Base-by-base conservation (phyloP, 495 filamentous ascomycete genomes). In the Podospora comata region DNA sequence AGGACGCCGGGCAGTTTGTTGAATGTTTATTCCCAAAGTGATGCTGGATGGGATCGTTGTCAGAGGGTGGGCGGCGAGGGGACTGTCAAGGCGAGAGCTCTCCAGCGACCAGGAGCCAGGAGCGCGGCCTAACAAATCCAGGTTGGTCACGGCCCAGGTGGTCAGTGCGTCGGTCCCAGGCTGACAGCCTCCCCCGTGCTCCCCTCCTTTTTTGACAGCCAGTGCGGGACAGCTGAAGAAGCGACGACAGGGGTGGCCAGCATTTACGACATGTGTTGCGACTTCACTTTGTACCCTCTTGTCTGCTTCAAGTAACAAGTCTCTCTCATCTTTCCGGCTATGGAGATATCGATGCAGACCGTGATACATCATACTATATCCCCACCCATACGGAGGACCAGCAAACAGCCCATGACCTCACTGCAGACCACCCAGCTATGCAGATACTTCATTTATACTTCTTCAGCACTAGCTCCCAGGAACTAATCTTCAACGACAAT, bases 51-150 rank as follows among this genome's bases (percentile, higher is more conserved):
- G 61, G 28, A 34, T 28, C 34, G 32, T 26, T 61, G 26, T 63
- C 18, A 48, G 34, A 63, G 32, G 61, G 61, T 32, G 61, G 48
- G 61, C 23, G 23, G 23, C 23, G 23, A 23, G 61, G 34, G 32
- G 23, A 15, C 3, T 63, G 30, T 18, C 60, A n/a, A 53, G 30
- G 61, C 28, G 30, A 63, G 61, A 63, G 61, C 61, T 63, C 30
- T 32, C 61, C 16, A 28, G n/a, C 55, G 23, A 2, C 55, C 55
- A 19, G 55, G 55, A 63, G 61, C 61, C 15, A 48, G 30, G 61
- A 61, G 61, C 61, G 61, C 61, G 61, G 61, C 61, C 61, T 63
- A 63, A 63, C 61, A 63, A 63, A 62, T 62, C 61, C 61, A 63
- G 61, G 61, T 53, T 63, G 61, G 61, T 39, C 30, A n/a, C 18